phyloP scores from a whole-genome alignment of 2,329 filamentous ascomycete species.

The Cytospora chrysosperma region DNA sequence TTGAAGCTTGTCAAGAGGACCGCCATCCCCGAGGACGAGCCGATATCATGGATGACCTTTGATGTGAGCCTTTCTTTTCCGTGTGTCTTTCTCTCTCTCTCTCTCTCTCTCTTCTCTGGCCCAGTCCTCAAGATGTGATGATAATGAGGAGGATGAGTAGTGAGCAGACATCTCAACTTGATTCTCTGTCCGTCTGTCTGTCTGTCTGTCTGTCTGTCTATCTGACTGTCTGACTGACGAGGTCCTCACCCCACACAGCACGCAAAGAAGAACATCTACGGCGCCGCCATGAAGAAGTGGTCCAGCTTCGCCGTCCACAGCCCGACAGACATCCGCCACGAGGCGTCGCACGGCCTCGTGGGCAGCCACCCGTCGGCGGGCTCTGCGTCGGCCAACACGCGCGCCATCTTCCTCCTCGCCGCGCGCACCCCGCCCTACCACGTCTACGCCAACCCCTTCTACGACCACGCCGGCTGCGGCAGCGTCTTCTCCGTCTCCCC shows the following conservation, averaged over 20 bases:
- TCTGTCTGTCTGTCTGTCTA: no score
- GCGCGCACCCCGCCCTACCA: conserved; percentile 74
- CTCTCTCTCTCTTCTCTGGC: neutral
- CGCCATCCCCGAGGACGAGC: conserved; percentile 77
- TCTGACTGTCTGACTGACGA: neutral
- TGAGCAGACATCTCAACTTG: no score
- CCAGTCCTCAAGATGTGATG: no score
- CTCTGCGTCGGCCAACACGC: conserved; percentile 72
- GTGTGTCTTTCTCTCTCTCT: neutral
- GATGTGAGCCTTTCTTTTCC: conserved; percentile 56
- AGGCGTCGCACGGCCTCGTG: conserved; percentile 72
- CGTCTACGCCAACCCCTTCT: conserved; percentile 90
- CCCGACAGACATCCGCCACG: conserved; percentile 73
- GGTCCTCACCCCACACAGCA: conserved; percentile 51
- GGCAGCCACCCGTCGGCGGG: conserved; percentile 70
- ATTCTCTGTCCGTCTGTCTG: no score
- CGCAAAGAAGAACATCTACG: conserved; percentile 79
- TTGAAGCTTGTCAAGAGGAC: conserved; percentile 77
- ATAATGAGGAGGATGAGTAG: no score
- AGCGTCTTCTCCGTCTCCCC: conserved; percentile 68
- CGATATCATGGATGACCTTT: conserved; percentile 93
- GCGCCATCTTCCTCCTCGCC: conserved; percentile 85
- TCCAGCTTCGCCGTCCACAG: conserved; percentile 75
- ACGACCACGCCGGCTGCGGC: conserved; percentile 78
- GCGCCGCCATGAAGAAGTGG: conserved; percentile 93